phyloP scores from a whole-genome alignment of 73 alveolate genomes.

The Uronychia setigera region DNA sequence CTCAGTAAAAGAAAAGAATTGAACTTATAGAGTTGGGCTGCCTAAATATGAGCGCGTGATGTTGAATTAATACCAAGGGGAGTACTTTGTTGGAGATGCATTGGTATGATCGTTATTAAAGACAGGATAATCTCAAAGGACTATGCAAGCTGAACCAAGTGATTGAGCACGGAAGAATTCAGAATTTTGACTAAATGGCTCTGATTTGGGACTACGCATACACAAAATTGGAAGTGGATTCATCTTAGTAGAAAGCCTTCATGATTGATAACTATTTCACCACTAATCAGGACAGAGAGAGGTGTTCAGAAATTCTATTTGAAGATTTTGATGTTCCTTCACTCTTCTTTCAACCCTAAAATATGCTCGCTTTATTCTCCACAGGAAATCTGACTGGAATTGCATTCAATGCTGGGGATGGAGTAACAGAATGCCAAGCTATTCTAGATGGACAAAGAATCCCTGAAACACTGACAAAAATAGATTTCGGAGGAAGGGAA shows the following conservation, averaged over 20 bases:
- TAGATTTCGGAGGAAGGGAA: conserved; percentile 62
- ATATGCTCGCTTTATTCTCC: neutral
- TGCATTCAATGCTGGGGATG: neutral
- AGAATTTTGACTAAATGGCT: neutral
- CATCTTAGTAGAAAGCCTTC: neutral
- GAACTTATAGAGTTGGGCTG: neutral
- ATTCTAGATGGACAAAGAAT: conserved; percentile 34
- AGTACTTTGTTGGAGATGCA: neutral
- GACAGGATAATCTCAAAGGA: neutral
- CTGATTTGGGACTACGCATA: neutral
- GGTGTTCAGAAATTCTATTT: neutral
- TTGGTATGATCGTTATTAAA: neutral
- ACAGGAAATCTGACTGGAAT: neutral
- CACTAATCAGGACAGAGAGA: neutral
- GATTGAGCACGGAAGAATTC: neutral
- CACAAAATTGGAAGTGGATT: neutral
- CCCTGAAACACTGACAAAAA: conserved; percentile 55
- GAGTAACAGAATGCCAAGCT: neutral
- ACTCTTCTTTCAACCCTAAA: neutral
- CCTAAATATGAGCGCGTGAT: neutral
- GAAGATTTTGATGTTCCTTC: neutral
- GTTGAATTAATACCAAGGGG: neutral
- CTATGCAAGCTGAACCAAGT: neutral
- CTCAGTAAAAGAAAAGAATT: neutral
- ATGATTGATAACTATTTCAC: neutral